These are phyloP conservation scores for Apiospora rasikravindrae DNA, from an alignment of 2,329 filamentous ascomycete genomes.

Conservation along the genomic window DNA sequence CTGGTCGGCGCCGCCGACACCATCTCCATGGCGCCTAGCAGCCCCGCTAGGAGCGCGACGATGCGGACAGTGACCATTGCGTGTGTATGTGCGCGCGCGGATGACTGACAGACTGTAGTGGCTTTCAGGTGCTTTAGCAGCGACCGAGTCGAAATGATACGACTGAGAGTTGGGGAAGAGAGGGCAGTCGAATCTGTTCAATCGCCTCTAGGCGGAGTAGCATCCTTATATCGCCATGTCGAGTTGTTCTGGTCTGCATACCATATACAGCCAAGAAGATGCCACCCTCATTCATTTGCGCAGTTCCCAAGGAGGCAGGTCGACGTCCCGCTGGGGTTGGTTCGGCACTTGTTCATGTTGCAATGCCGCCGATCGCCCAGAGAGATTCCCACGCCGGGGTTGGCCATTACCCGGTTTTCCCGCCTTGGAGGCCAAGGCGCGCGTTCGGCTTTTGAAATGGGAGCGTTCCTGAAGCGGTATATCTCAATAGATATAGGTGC, in stretches of 20 bases:
- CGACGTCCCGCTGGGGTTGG: background rate
- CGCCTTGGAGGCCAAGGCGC: background rate
- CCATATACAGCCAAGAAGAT: background rate
- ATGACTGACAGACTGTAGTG: background rate
- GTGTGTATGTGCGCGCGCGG: background rate
- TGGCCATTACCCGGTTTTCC: background rate
- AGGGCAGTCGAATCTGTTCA: background rate
- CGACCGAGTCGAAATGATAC: background rate
- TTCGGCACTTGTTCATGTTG: background rate
- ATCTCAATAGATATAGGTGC: background rate
- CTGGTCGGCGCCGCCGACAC: constrained; percentile 10
- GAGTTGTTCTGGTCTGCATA: too few species aligned
- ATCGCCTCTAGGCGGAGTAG: background rate
- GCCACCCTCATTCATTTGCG: background rate
- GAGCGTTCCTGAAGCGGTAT: background rate
- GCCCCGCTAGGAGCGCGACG: constrained; percentile 12
- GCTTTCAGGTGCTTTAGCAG: background rate
- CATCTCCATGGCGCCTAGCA: background rate
- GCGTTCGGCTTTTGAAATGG: background rate
- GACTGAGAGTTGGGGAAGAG: background rate
- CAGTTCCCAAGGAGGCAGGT: background rate
- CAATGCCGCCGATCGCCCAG: background rate
- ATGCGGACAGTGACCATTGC: background rate
- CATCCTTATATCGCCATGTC: background rate
- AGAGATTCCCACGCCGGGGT: background rate